Percentiles rank a stretch among this genome's conserved stretches.
Evolutionary conservation across 306 rosid species (phyloP).

Genomic region (Malus sieversii): DNA sequence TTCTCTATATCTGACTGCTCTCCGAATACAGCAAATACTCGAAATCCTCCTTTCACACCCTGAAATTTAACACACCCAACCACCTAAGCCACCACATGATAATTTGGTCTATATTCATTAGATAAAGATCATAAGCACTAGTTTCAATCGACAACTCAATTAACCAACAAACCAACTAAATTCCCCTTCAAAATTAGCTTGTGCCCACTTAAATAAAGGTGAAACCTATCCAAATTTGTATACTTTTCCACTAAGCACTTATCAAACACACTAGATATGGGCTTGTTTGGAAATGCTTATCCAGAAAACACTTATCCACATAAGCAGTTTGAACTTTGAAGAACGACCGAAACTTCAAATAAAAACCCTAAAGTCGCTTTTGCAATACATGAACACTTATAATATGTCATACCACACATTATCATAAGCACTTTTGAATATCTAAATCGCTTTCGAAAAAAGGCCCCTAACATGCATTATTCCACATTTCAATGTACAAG

Average conservation of each 20-base stretch:
- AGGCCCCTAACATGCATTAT: background rate
- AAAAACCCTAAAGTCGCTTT: background rate
- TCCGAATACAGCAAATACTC: conserved; percentile 74
- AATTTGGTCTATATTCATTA: background rate
- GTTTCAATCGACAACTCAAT: background rate
- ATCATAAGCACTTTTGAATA: too few species aligned
- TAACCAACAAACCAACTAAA: background rate
- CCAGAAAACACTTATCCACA: background rate
- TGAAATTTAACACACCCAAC: conserved; percentile 34
- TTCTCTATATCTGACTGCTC: conserved; percentile 54
- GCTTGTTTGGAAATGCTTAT: background rate
- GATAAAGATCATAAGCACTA: background rate
- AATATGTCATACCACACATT: background rate
- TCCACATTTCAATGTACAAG: conserved; percentile 3
- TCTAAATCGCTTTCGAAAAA: too few species aligned
- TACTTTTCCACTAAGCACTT: background rate
- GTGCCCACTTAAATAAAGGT: background rate
- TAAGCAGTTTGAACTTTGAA: too few species aligned
- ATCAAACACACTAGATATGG: background rate
- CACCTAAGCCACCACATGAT: background rate
- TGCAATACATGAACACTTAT: background rate
- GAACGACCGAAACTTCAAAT: background rate
- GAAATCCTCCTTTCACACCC: conserved; percentile 60
- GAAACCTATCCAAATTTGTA: background rate
- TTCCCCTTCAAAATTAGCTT: background rate